A percentile compares a stretch with the other conserved stretches of the same genome.
Evolutionary conservation across 2,329 filamentous ascomycete species (phyloP).

Genomic region (Bipolaris gigantea): DNA sequence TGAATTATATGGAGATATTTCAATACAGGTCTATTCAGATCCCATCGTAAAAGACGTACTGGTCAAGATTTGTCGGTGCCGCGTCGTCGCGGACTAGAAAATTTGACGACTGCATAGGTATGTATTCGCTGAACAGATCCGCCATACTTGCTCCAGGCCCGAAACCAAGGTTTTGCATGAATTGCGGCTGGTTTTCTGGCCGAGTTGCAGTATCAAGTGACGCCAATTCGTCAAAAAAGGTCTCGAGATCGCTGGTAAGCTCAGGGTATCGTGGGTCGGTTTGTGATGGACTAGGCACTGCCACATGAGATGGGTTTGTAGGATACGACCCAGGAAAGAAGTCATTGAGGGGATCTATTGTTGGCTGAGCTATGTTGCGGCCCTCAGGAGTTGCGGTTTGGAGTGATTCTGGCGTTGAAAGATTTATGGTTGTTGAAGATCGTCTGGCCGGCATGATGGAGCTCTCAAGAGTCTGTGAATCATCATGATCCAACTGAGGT

Average conservation of each 20-base stretch:
- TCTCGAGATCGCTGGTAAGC: conserved; percentile 51
- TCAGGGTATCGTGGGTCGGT: conserved; percentile 38
- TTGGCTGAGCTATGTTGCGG: conserved; percentile 2
- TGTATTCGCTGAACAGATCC: conserved; percentile 54
- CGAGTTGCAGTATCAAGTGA: conserved; percentile 58
- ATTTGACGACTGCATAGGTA: conserved; percentile 41
- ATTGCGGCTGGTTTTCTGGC: conserved; percentile 61
- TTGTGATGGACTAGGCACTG: conserved; percentile 9
- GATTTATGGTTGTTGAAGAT: conserved; percentile 8
- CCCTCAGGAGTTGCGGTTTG: conserved; percentile 15
- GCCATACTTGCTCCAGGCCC: conserved; percentile 63
- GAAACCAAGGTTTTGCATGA: conserved; percentile 69
- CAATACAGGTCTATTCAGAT: conserved; percentile 8
- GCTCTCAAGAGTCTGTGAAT: background rate
- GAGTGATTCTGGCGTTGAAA: conserved; percentile 26
- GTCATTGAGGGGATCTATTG: conserved; percentile 8
- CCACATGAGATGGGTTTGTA: background rate
- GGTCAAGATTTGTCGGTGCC: conserved; percentile 28
- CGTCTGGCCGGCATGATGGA: conserved; percentile 4
- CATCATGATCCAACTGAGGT: conserved; percentile 4
- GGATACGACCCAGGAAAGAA: conserved; percentile 18
- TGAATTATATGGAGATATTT: background rate
- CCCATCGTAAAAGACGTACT: conserved; percentile 32
- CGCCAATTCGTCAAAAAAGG: conserved; percentile 61
- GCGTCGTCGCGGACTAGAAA: conserved; percentile 33